These are phyloP conservation scores for Coffea eugenioides DNA, from an alignment of 257 asterid genomes.

Conservation along the genomic window DNA sequence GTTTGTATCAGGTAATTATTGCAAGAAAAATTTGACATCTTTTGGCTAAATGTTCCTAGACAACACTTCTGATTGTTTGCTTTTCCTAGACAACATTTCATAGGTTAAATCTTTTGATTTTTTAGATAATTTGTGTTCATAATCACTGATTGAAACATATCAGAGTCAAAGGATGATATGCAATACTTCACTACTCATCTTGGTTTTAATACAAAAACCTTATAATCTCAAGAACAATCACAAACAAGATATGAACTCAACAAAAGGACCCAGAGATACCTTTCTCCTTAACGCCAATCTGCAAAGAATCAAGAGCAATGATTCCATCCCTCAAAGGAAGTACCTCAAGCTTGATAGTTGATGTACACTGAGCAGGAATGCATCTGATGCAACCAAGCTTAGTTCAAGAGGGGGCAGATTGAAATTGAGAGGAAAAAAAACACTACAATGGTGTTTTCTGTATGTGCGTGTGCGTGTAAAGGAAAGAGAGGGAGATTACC, in stretches of 20 bases:
- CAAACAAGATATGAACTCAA: constrained; percentile 16
- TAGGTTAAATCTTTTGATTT: not conserved
- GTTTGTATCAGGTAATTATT: not conserved
- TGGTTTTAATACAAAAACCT: not conserved
- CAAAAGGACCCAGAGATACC: constrained; percentile 39
- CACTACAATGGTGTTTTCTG: not conserved
- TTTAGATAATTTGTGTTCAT: not conserved
- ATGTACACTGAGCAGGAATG: constrained; percentile 84
- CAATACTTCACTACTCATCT: constrained; percentile 1
- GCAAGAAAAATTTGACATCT: not conserved
- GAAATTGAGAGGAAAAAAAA: not conserved
- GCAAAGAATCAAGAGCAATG: constrained; percentile 93
- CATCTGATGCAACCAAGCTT: constrained; percentile 42
- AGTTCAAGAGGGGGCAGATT: constrained; percentile 7
- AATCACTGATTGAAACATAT: not conserved
- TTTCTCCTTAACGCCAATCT: constrained; percentile 81
- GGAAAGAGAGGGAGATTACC: constrained; percentile 48
- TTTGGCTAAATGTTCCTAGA: not conserved
- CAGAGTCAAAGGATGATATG: not conserved
- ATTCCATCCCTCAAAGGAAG: constrained; percentile 97
- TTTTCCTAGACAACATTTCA: not conserved
- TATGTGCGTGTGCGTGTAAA: not conserved
- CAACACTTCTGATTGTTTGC: not conserved
- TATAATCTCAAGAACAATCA: not conserved
- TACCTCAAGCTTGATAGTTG: constrained; percentile 94